A percentile compares a stretch with the other conserved stretches of the same genome.
Evolutionary conservation across 805 yeast genomes (phyloP).

Genomic region (Lachancea thermotolerans): DNA sequence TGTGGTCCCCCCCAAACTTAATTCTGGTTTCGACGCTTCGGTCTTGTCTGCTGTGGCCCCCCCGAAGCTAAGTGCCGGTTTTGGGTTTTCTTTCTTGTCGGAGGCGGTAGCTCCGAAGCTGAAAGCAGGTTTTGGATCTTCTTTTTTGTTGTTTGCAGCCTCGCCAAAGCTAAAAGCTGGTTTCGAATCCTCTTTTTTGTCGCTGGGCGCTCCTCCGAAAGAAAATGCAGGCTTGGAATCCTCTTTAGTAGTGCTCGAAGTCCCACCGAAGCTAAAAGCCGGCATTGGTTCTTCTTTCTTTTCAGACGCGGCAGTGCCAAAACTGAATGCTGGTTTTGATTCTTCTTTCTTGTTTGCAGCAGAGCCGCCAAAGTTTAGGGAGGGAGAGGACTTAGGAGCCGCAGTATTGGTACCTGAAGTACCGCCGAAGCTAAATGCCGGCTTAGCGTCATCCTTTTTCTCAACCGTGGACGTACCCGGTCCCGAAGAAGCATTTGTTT

Average conservation of each 20-base stretch:
- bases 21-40: slow-evolving; percentile 6
- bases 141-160: slow-evolving; percentile 1
- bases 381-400: slow-evolving; percentile 14
- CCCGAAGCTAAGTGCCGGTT: slow-evolving; percentile 13
- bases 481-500: neutral
- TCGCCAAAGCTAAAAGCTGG: slow-evolving; percentile 18
- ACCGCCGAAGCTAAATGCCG: slow-evolving; percentile 14
- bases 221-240: slow-evolving; percentile 15
- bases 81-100: slow-evolving; percentile 1
- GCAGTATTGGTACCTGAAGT: slow-evolving; percentile 5
- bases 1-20: slow-evolving; percentile 10
- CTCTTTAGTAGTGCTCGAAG: slow-evolving; percentile 5
- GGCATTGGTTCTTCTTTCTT: slow-evolving; percentile 11
- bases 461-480: slow-evolving; percentile 2
- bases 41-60: slow-evolving; percentile 5
- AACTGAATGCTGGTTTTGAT: slow-evolving; percentile 5
- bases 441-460: slow-evolving; percentile 10
- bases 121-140: slow-evolving; percentile 12
- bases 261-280: slow-evolving; percentile 13
- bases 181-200: slow-evolving; percentile 7
- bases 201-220: slow-evolving; percentile 9
- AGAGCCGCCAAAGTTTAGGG: slow-evolving; percentile 14
- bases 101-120: slow-evolving; percentile 10
- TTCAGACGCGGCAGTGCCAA: slow-evolving; percentile 4
- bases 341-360: neutral